phyloP scores from a whole-genome alignment of 352 stramenopile species.

The Pythium dissimile region DNA sequence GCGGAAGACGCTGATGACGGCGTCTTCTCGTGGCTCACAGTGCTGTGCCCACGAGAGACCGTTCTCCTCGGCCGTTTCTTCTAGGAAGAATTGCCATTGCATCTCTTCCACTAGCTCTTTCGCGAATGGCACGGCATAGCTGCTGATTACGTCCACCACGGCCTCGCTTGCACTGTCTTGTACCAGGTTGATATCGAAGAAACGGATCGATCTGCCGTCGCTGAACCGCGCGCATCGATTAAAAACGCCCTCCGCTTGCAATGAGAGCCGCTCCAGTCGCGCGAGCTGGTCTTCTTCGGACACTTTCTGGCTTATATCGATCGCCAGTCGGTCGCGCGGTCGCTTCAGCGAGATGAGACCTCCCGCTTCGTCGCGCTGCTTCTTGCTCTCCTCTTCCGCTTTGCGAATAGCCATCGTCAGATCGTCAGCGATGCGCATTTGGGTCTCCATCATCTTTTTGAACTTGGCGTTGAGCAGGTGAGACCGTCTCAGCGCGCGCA shows the following conservation, averaged over 20 bases:
- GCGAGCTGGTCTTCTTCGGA: slow-evolving; percentile 18
- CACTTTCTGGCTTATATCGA: slow-evolving; percentile 4
- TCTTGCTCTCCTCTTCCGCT: neutral
- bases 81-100: slow-evolving; percentile 6
- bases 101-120: slow-evolving; percentile 2
- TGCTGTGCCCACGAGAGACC: neutral
- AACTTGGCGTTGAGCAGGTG: slow-evolving; percentile 14
- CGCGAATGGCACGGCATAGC: slow-evolving; percentile 7
- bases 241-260: slow-evolving; percentile 6
- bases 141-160: neutral
- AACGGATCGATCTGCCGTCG: neutral
- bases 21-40: neutral
- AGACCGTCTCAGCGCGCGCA: slow-evolving; percentile 3
- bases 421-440: slow-evolving; percentile 7
- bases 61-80: neutral
- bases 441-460: neutral
- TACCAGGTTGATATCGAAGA: slow-evolving; percentile 1
- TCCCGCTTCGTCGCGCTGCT: neutral
- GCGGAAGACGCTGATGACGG: slow-evolving; percentile 2
- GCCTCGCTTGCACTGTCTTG: neutral
- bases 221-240: neutral
- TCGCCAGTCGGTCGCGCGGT: slow-evolving; percentile 1
- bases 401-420: neutral
- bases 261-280: slow-evolving; percentile 1
- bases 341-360: neutral